Evolutionary conservation across 2,329 filamentous ascomycete genomes (phyloP), one percentile per base, ranked within the genome.

Genomic region (Aspergillaceae sp.): DNA sequence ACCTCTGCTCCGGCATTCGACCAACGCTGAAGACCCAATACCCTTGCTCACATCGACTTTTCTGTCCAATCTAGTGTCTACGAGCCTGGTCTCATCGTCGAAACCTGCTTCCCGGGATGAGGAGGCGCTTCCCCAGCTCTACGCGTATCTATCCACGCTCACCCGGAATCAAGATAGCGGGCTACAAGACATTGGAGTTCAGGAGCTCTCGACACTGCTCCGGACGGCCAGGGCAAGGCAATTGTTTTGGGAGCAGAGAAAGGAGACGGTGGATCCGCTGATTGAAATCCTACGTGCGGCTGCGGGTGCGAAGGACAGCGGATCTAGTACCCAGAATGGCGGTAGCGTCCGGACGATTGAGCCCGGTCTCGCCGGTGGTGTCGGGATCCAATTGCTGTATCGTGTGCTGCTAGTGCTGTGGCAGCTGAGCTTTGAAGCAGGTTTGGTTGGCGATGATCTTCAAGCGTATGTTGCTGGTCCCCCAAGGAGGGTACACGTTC

Each of bases 171-270:
- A 86, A 47, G 92, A 98, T 68, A 85, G 87, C 46, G 88, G 88
- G 35, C 77, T 94, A 47, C 92, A 98, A 69, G 92, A 98, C 62
- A 95, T 97, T 62, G 91, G 89, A 28, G 89, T 97, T 8, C 87
- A 92, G 61, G 82, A 91, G 63, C 94, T 91, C 69, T 96, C 92
- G 33, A 77, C 86, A 19, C 74, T 98, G 30, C 75, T 98, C 30
- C 83, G 88, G 50, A 87, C 83, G 35, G 79, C 75, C 50, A 80
- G 80, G 48, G 80, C 89, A 3, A 80, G 92, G 53, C 76, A 83
- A 55, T 76, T 92, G 46, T 97, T 97, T 71, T 98, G 92, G 92
- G 80, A 85, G 52, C 87, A 95, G 67, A 79, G 87, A 57, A 83
- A 83, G 62, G 87, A 96, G 71, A 96, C 90, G 0, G 62, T 96